A percentile compares a stretch with the other conserved stretches of the same genome.
Evolutionary conservation across 2,329 filamentous ascomycete species (phyloP).

Genomic region (Alternaria alternata): DNA sequence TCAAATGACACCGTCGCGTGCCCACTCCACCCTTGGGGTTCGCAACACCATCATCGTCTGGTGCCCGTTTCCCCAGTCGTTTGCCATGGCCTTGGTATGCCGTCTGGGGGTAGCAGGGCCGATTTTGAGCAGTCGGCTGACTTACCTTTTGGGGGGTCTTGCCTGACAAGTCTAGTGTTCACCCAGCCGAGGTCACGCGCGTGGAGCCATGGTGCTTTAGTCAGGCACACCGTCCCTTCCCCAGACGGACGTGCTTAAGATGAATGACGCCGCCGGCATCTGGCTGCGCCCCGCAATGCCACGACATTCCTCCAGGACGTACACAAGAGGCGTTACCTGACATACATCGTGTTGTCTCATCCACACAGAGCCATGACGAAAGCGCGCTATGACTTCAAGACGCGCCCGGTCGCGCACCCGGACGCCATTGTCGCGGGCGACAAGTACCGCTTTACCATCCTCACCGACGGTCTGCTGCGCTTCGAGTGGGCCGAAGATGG

Average conservation of each 20-base stretch:
- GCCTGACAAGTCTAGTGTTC: neutral
- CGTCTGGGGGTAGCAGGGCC: constrained; percentile 22
- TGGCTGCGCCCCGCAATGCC: constrained; percentile 27
- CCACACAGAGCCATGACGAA: constrained; percentile 34
- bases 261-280: constrained; percentile 26
- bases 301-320: constrained; percentile 16
- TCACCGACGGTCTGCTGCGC: constrained; percentile 65
- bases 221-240: neutral
- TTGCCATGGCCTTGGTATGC: constrained; percentile 14
- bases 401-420: constrained; percentile 55
- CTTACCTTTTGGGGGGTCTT: constrained; percentile 1
- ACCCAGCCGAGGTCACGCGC: constrained; percentile 36
- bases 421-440: constrained; percentile 57
- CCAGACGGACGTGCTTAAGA: constrained; percentile 30
- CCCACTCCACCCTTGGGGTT: constrained; percentile 13
- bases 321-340: constrained; percentile 19
- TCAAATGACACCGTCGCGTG: constrained; percentile 30
- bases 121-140: constrained; percentile 31
- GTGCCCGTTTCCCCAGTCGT: constrained; percentile 19
- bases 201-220: constrained; percentile 16
- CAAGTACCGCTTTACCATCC: constrained; percentile 67
- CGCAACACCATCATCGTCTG: constrained; percentile 19
- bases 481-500: constrained; percentile 70
- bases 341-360: constrained; percentile 14
- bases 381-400: constrained; percentile 55